phyloP scores from a whole-genome alignment of 805 yeast species.

The Ogataea pilisensis region DNA sequence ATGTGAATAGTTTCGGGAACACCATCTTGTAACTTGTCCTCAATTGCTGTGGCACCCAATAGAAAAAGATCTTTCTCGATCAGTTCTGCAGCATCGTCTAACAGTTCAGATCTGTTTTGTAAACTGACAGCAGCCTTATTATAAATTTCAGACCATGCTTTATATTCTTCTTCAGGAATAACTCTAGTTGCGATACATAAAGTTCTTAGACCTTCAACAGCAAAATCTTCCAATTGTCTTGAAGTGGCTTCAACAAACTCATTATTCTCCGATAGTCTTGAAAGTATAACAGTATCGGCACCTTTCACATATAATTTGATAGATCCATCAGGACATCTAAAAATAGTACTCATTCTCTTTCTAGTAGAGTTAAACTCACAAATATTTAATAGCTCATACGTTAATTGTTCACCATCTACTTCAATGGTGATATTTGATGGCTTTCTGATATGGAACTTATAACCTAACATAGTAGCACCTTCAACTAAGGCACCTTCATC shows the following conservation, averaged over 20 bases:
- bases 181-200: constrained; percentile 86
- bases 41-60: constrained; percentile 97
- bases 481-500: constrained; percentile 98
- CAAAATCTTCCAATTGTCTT: constrained; percentile 91
- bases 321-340: constrained; percentile 90
- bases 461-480: constrained; percentile 91
- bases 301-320: constrained; percentile 91
- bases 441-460: constrained; percentile 74
- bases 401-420: constrained; percentile 45
- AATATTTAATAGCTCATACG: constrained; percentile 78
- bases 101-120: constrained; percentile 64
- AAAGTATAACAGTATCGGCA: constrained; percentile 94
- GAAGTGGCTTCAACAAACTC: constrained; percentile 82
- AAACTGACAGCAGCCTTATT: constrained; percentile 80
- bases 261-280: constrained; percentile 66
- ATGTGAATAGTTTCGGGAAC: constrained; percentile 97
- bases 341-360: constrained; percentile 95
- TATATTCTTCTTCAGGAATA: constrained; percentile 74
- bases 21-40: constrained; percentile 95
- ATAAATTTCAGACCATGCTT: constrained; percentile 60
- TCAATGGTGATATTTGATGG: constrained; percentile 77
- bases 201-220: constrained; percentile 92
- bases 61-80: constrained; percentile 78
- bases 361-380: constrained; percentile 98
- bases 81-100: constrained; percentile 85